Conservation (phyloP, 177 flowering plant genomes). For the Vitis hybrid region DNA sequence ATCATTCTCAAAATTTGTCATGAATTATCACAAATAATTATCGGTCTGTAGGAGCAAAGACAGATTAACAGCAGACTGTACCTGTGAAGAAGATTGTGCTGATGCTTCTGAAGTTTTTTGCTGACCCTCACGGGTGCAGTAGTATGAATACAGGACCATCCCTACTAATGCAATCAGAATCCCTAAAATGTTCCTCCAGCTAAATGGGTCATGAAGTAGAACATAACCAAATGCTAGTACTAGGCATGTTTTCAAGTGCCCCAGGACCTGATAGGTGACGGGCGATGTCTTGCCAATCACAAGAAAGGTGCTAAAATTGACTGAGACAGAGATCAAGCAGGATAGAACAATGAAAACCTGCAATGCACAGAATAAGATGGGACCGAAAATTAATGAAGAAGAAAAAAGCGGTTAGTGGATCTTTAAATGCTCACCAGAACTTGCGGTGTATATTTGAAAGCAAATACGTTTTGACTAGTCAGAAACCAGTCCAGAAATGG, state of each 20-base stretch:
- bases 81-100: not conserved
- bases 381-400: not conserved
- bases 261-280: constrained; percentile 95
- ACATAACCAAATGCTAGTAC: constrained; percentile 92
- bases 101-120: constrained; percentile 71
- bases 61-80: not conserved
- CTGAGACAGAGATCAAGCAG: constrained; percentile 93
- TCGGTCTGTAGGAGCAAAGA: not conserved
- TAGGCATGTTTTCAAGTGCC: constrained; percentile 92
- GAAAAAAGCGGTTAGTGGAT: too few species aligned
- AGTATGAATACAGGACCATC: constrained; percentile 86
- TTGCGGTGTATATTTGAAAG: constrained; percentile 78
- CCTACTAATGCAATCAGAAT: constrained; percentile 83
- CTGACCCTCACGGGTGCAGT: constrained; percentile 65
- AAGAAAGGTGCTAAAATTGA: constrained; percentile 94
- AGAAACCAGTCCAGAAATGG: constrained; percentile 90
- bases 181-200: constrained; percentile 90
- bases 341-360: constrained; percentile 94
- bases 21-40: too few species aligned
- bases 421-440: constrained; percentile 60
- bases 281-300: constrained; percentile 98
- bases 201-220: constrained; percentile 82
- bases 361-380: constrained; percentile 9
- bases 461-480: constrained; percentile 80
- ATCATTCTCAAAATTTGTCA: constrained; percentile 1